A percentile compares a stretch with the other conserved stretches of the same genome.
phyloP scores from a whole-genome alignment of 2,329 filamentous ascomycete genomes.

The Fusarium incarnatum region DNA sequence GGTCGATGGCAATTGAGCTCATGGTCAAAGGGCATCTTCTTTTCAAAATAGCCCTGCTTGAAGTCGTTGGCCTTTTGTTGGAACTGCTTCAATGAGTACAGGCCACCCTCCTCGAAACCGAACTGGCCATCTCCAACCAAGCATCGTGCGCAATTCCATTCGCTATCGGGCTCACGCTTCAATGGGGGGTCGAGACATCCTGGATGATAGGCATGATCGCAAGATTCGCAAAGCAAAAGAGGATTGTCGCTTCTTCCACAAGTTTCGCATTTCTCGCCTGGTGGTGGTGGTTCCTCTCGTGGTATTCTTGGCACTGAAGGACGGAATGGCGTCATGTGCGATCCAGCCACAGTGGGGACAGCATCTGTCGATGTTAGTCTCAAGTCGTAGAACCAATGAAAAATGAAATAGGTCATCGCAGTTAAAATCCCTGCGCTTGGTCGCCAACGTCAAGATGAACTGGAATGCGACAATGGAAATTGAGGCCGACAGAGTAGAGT shows the following conservation, averaged over 20 bases:
- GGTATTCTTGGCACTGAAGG: conserved; percentile 78
- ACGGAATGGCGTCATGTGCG: conserved; percentile 94
- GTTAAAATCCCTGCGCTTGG: conserved; percentile 44
- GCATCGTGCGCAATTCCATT: conserved; percentile 97
- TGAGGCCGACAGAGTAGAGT: conserved; percentile 8
- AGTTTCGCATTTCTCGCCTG: conserved; percentile 80
- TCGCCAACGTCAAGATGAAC: conserved; percentile 38
- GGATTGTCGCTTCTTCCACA: conserved; percentile 84
- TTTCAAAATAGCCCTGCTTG: conserved; percentile 92
- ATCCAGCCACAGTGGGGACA: conserved; percentile 89
- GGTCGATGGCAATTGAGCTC: conserved; percentile 82
- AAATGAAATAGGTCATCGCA: conserved; percentile 32
- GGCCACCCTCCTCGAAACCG: conserved; percentile 94
- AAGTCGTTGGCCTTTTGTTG: conserved; percentile 96
- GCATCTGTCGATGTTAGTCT: conserved; percentile 57
- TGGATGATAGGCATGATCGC: conserved; percentile 88
- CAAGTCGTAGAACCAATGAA: conserved; percentile 36
- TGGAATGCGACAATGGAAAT: conserved; percentile 29
- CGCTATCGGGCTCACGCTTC: conserved; percentile 79
- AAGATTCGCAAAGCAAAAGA: conserved; percentile 88
- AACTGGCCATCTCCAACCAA: conserved; percentile 97
- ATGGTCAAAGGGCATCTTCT: conserved; percentile 89
- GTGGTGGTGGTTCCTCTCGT: conserved; percentile 62
- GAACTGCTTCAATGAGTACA: conserved; percentile 95
- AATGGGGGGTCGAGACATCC: conserved; percentile 89